Conservation (phyloP, 192 early-diverging fungal species). For the Coemansia sp. region DNA sequence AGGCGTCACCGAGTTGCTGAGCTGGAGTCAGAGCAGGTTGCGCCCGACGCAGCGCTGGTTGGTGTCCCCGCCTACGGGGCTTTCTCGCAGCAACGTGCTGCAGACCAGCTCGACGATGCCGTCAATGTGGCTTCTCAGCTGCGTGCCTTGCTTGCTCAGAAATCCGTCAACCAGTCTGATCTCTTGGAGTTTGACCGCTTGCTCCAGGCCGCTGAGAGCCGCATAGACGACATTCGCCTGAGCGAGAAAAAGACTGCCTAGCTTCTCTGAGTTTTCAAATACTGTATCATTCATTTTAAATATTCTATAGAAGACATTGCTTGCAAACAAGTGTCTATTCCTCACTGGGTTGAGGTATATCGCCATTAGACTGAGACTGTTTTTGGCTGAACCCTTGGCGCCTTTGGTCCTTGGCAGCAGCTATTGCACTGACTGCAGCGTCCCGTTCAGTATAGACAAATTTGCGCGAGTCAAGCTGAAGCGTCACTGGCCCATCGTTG, state of each 20-base stretch:
- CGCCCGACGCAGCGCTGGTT: background rate
- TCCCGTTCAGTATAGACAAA: slow-evolving; percentile 26
- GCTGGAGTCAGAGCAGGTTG: slow-evolving; percentile 9
- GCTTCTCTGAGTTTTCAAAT: background rate
- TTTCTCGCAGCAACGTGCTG: background rate
- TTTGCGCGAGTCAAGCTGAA: slow-evolving; percentile 60
- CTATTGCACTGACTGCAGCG: slow-evolving; percentile 5
- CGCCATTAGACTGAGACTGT: background rate
- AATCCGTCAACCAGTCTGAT: slow-evolving; percentile 25
- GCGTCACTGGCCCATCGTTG: slow-evolving; percentile 80
- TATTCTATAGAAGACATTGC: background rate
- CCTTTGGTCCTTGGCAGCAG: slow-evolving; percentile 29
- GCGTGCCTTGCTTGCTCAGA: slow-evolving; percentile 36
- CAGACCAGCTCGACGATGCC: slow-evolving; percentile 34
- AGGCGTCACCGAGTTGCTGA: background rate
- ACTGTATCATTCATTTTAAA: background rate
- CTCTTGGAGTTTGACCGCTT: slow-evolving; percentile 41
- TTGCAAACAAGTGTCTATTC: background rate
- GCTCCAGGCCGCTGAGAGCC: slow-evolving; percentile 28
- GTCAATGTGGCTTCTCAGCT: slow-evolving; percentile 25
- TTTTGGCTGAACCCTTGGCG: slow-evolving; percentile 24
- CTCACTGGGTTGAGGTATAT: background rate
- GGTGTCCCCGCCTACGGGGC: slow-evolving; percentile 11
- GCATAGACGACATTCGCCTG: slow-evolving; percentile 27
- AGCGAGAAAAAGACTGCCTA: slow-evolving; percentile 15